Base-by-base conservation (phyloP, 2,329 filamentous ascomycete genomes). In the Clonostachys byssicola region DNA sequence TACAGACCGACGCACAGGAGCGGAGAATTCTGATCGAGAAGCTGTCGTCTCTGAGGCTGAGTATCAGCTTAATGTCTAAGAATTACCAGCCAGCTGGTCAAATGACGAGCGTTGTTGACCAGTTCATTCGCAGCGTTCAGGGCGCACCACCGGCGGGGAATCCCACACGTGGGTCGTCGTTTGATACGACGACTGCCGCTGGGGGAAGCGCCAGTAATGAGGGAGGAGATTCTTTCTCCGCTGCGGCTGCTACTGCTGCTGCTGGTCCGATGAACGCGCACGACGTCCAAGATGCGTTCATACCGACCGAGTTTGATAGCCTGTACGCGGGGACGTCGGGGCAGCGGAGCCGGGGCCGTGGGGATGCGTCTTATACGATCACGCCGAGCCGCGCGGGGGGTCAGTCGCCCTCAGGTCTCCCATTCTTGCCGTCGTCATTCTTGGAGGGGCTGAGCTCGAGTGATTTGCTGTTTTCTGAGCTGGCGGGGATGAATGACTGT, bases 341-440 rank as follows among this genome's bases (percentile, higher is more conserved):
- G 41, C n/a, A 18, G 16, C 42, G 42, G 20, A 43, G 16, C 12
- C 43, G 43, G 9, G 17, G 7, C 3, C 36, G 34, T 5, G 30
- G 36, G n/a, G 43, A 38, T 35, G 17, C 12, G 13, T 18, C 30
- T 5, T 45, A 38, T 23, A 17, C 44, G 1, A 40, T 45, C 17
- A 45, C 44, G 18, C 35, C 44, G 16, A 45, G 16, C 9, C 40
- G 44, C 34, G 13, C 35, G 16, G 44, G 44, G 10, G 34, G 18
- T 3, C 44, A 34, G 8, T 43, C 46, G 18, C 46, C 49, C 3
- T 20, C 34, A 17, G 46, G 49, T 7, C 43, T 51, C 16, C 49
- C 49, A 14, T 46, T 44, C 46, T 16, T 51, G 30, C 49, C 43
- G 17, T 51, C 46, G 35, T 40, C 43, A 13, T 48, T 51, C 40